Evolutionary conservation across 106 monocot genomes (phyloP).

Genomic region (Dendrobium catenatum): DNA sequence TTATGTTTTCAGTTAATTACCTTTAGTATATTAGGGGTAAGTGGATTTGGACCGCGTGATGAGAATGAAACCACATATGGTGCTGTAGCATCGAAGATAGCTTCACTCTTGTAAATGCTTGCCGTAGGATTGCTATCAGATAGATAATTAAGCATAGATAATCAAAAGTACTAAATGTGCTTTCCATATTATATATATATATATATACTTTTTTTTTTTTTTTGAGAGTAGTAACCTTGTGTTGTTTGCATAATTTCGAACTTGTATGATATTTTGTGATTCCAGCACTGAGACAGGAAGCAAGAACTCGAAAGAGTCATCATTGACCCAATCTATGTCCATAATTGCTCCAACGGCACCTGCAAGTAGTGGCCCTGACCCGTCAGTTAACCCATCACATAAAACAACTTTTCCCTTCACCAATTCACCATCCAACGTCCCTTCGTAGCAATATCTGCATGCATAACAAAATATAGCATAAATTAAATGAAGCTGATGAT

Average conservation of each 20-base stretch:
- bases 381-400: not conserved
- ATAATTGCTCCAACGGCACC: conserved; percentile 21
- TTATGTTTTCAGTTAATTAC: not conserved
- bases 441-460: not conserved
- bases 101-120: conserved; percentile 19
- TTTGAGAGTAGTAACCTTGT: conserved; percentile 11
- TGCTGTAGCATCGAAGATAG: conserved; percentile 5
- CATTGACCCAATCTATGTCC: not conserved
- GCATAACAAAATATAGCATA: too few relatives aligned
- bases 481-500: too few relatives aligned
- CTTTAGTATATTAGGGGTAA: conserved; percentile 23
- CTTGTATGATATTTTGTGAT: not conserved
- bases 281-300: conserved; percentile 11
- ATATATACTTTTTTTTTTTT: too few relatives aligned
- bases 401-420: conserved; percentile 17
- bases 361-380: conserved; percentile 8
- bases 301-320: conserved; percentile 12
- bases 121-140: conserved; percentile 17
- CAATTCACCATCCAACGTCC: conserved; percentile 7
- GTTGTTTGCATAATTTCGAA: conserved; percentile 9
- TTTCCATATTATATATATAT: too few relatives aligned
- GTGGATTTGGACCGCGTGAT: conserved; percentile 21
- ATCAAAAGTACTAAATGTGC: not conserved
- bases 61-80: conserved; percentile 10
- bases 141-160: not conserved